A percentile compares a stretch with the other conserved stretches of the same genome.
These are phyloP conservation scores for Papilionanthe hybrid DNA, from an alignment of 116 monocot species.

Conservation along the genomic window DNA sequence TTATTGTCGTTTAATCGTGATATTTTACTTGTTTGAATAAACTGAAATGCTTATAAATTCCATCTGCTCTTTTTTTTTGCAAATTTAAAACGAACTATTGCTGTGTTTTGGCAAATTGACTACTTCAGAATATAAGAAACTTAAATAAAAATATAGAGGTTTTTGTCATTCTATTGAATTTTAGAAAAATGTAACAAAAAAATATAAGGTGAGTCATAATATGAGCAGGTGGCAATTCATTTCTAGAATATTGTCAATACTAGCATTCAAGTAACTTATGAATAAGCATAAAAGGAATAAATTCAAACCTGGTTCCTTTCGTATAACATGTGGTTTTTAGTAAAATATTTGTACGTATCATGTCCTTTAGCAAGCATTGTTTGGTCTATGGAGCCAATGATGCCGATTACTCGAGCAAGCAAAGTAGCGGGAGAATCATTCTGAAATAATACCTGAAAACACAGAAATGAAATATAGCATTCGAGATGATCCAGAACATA, in stretches of 20 bases:
- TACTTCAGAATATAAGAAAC: background rate
- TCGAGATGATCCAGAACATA: background rate
- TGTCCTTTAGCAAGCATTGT: constrained; percentile 83
- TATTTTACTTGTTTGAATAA: background rate
- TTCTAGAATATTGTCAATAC: background rate
- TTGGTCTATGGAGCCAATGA: constrained; percentile 84
- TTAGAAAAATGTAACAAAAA: background rate
- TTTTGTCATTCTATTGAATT: background rate
- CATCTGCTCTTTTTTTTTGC: no score
- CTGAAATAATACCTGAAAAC: constrained; percentile 82
- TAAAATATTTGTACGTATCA: constrained; percentile 92
- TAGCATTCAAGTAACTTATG: background rate
- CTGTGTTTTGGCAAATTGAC: background rate
- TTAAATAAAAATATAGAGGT: background rate
- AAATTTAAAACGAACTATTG: no score
- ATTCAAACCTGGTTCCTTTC: constrained; percentile 86
- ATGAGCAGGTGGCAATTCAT: background rate
- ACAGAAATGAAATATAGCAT: constrained; percentile 1
- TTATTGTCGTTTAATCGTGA: background rate
- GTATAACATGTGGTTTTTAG: constrained; percentile 91
- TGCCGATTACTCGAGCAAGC: constrained; percentile 85
- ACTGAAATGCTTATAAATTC: background rate
- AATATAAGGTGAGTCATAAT: background rate
- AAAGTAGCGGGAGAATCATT: constrained; percentile 98
- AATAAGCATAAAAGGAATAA: constrained; percentile 1